Conservation (phyloP, 106 monocot genomes). For the Dendrobium nobile region DNA sequence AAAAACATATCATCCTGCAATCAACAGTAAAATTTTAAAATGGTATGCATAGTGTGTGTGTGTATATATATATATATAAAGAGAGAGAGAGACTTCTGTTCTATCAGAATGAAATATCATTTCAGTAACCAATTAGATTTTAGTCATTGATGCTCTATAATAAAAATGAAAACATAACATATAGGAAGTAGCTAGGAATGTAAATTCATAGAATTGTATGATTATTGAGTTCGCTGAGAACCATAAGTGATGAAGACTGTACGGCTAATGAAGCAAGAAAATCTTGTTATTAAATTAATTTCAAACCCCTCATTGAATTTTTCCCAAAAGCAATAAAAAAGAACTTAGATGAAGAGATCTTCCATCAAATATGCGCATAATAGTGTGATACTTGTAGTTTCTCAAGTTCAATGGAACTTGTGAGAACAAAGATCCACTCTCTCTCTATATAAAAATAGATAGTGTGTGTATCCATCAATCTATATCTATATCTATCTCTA, state of each 20-base stretch:
- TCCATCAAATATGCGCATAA: too few species aligned
- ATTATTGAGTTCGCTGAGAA: not conserved
- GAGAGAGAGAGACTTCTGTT: not conserved
- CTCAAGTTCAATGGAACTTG: too few species aligned
- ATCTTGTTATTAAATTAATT: not conserved
- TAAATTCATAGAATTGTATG: not conserved
- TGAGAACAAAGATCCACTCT: too few species aligned
- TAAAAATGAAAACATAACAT: not conserved
- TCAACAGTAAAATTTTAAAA: conserved; percentile 2
- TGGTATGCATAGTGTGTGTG: too few species aligned
- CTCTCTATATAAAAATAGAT: too few species aligned
- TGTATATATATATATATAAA: not conserved
- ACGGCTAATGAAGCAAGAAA: not conserved
- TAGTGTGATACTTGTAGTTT: too few species aligned
- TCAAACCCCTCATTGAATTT: too few species aligned
- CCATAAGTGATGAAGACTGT: not conserved
- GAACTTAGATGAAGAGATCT: too few species aligned
- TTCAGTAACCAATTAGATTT: not conserved
- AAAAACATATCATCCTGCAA: conserved; percentile 91
- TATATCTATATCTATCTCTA: not conserved
- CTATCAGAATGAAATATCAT: not conserved
- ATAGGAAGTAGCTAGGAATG: not conserved
- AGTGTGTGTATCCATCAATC: not conserved
- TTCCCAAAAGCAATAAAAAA: too few species aligned
- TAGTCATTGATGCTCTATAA: not conserved